Base-by-base conservation (phyloP, 345 rosid species). In the Psidium friedrichsthalianum region DNA sequence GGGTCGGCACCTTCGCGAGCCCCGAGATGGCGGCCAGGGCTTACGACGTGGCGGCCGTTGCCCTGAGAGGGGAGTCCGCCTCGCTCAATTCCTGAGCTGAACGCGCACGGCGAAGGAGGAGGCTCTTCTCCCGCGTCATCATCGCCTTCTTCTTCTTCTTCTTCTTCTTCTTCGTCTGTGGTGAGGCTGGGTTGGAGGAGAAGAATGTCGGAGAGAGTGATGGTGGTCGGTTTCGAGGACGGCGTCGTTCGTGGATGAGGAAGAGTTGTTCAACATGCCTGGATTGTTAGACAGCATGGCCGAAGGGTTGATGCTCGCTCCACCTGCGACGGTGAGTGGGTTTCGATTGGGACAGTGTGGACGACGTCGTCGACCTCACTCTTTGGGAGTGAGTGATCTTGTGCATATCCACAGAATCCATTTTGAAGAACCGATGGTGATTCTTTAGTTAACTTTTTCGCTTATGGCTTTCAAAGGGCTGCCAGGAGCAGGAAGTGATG, bases 221-320 rank as follows among this genome's bases (percentile, higher is more conserved):
- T 32, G 78, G n/a, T n/a, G 44, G 24, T 64, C 36, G 44, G 78
- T 64, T n/a, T 16, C 8, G 44, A 32, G 36, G 83, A 13, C 53
- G 52, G 87, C 59, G 25, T 32, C 57, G 87, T 88, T 86, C 56
- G 20, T 87, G 83, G 95, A 93, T 24, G 94, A 93, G 58, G 95
- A 93, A 54, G 94, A 93, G 88, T 44, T 93, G 83, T 93, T 93
- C 86, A 92, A 93, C 85, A 92, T 93, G 94, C 95, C 91, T 4
- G 91, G 86, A 11, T 87, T 93, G 80, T 84, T 93, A 22, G 90
- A 90, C 54, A 83, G 91, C 56, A 87, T 93, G 94, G 95, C 95
- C 1, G 95, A 93, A 87, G 95, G 94, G 74, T 80, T 93, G 86
- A 89, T 93, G 57, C 81, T 91, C 13, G 90, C 93, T 27, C 95